phyloP scores from a whole-genome alignment of 2,329 filamentous ascomycete genomes.

The Beauveria rudraprayagi region DNA sequence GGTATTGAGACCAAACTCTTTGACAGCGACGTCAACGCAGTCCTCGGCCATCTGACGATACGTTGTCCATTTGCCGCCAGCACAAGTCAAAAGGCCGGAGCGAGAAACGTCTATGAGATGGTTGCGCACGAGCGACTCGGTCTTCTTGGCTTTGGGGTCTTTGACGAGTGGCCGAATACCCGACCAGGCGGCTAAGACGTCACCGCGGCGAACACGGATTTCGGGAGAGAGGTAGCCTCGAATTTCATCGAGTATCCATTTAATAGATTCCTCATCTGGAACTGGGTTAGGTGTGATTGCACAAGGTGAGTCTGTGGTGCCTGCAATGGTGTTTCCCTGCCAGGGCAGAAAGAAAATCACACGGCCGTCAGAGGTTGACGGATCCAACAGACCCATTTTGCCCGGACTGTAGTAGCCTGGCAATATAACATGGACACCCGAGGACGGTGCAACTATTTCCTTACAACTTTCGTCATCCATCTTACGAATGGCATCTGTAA shows the following conservation, averaged over 20 bases:
- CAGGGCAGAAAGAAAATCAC: constrained; percentile 92
- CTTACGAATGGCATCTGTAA: constrained; percentile 77
- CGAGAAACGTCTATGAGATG: constrained; percentile 74
- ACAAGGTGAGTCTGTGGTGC: constrained; percentile 75
- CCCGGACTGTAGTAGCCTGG: constrained; percentile 80
- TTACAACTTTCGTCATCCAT: constrained; percentile 66
- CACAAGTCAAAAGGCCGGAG: constrained; percentile 75
- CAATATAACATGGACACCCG: constrained; percentile 78
- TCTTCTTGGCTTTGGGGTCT: constrained; percentile 78
- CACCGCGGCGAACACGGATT: constrained; percentile 74
- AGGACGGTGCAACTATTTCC: constrained; percentile 78
- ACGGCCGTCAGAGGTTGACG: constrained; percentile 76
- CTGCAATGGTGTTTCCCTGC: constrained; percentile 88
- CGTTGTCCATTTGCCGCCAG: constrained; percentile 88
- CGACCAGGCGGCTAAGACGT: constrained; percentile 86
- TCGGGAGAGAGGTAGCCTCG: constrained; percentile 74
- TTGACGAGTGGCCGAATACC: constrained; percentile 81
- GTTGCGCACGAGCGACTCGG: constrained; percentile 79
- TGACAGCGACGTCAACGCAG: constrained; percentile 72
- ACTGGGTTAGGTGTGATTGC: constrained; percentile 65
- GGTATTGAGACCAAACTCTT: constrained; percentile 55
- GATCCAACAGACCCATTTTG: constrained; percentile 83
- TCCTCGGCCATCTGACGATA: constrained; percentile 92
- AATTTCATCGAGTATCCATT: constrained; percentile 82
- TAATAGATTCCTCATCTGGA: constrained; percentile 74